These are phyloP conservation scores for Leccinum idahoense DNA, from an alignment of 1,284 basidiomycete genomes.

Conservation along the genomic window DNA sequence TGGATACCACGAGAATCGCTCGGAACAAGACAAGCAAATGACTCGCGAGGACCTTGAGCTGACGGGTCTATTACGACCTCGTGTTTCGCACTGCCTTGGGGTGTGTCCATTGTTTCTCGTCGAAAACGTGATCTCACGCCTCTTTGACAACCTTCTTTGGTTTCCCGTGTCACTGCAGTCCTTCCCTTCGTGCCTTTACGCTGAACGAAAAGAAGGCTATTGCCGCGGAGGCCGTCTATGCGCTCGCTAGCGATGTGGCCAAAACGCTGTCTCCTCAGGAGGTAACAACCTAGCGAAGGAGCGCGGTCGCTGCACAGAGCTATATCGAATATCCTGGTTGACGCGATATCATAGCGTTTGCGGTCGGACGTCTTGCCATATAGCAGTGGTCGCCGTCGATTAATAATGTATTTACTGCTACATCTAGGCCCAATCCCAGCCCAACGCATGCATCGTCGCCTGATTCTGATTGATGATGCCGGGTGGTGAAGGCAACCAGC, in stretches of 20 bases:
- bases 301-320: conserved; percentile 74
- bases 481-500: not conserved
- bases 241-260: conserved; percentile 48
- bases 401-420: conserved; percentile 15
- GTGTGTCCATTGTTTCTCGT: conserved; percentile 26
- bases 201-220: conserved; percentile 45
- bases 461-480: not conserved
- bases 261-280: conserved; percentile 42
- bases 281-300: conserved; percentile 64
- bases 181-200: conserved; percentile 78
- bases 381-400: not conserved
- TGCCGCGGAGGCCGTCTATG: conserved; percentile 61
- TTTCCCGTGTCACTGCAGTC: conserved; percentile 72
- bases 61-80: conserved; percentile 59
- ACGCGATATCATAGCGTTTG: conserved; percentile 32
- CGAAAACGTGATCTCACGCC: conserved; percentile 3
- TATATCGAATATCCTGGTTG: conserved; percentile 65
- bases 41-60: conserved; percentile 64
- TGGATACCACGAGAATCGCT: conserved; percentile 52
- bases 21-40: conserved; percentile 48
- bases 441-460: conserved; percentile 6
- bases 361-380: not conserved
- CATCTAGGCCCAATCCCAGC: conserved; percentile 11
- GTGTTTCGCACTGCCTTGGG: conserved; percentile 66
- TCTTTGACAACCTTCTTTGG: conserved; percentile 55